Percentiles rank a stretch among this genome's conserved stretches.
phyloP scores from a whole-genome alignment of 2,329 filamentous ascomycete species.

The Aspergillus amoenus region DNA sequence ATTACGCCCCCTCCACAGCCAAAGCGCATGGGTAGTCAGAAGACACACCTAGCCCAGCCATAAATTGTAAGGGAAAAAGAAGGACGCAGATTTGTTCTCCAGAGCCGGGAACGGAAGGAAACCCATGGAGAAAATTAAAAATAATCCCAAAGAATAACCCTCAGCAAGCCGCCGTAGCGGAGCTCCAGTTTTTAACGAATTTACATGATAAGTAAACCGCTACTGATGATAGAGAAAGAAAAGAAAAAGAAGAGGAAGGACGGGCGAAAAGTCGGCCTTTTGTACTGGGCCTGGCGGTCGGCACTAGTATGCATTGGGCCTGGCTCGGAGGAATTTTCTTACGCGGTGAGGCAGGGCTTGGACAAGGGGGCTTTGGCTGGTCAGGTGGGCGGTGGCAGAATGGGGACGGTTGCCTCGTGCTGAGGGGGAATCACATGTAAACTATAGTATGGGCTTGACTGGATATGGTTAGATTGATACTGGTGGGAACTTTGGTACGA shows the following conservation, averaged over 20 bases:
- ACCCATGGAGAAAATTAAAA: constrained; percentile 37
- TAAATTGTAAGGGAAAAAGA: constrained; percentile 47
- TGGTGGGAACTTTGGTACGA: neutral
- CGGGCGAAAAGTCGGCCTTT: constrained; percentile 21
- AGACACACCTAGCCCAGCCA: constrained; percentile 45
- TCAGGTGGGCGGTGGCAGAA: neutral
- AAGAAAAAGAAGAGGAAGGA: constrained; percentile 32
- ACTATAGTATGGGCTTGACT: constrained; percentile 3
- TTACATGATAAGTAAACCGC: constrained; percentile 53
- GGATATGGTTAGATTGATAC: constrained; percentile 1
- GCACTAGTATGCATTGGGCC: constrained; percentile 27
- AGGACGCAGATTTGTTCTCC: constrained; percentile 41
- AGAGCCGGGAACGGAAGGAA: constrained; percentile 53
- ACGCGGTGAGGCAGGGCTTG: too few species aligned
- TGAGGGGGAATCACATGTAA: neutral
- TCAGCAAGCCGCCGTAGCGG: constrained; percentile 50
- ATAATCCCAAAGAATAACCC: constrained; percentile 47
- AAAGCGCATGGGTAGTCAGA: constrained; percentile 41
- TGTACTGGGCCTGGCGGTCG: constrained; percentile 22
- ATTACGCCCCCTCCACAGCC: constrained; percentile 51
- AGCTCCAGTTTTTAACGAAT: constrained; percentile 44
- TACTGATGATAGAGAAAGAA: constrained; percentile 51
- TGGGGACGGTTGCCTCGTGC: neutral
- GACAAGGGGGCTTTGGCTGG: neutral
- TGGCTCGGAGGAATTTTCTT: constrained; percentile 8